These are phyloP conservation scores for Colletotrichum australisinense DNA, from an alignment of 2,329 filamentous ascomycete species.

Conservation along the genomic window DNA sequence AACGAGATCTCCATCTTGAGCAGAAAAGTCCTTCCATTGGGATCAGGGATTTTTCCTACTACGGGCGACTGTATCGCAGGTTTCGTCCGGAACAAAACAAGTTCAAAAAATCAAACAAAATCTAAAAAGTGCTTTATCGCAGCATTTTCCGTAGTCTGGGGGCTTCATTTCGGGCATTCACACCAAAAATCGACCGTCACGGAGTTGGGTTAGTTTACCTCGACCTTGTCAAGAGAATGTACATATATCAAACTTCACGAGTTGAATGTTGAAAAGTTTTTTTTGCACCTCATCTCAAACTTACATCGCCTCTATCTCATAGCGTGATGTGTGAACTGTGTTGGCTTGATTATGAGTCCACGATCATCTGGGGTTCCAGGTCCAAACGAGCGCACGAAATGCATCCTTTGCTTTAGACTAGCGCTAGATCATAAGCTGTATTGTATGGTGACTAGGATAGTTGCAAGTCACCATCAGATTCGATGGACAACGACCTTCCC, in stretches of 20 bases:
- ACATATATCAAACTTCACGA: constrained; percentile 20
- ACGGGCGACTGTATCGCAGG: constrained; percentile 8
- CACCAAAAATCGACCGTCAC: background rate
- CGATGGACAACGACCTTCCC: too few relatives aligned
- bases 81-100: constrained; percentile 3
- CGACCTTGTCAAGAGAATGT: constrained; percentile 16
- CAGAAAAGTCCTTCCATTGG: constrained; percentile 16
- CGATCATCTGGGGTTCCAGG: too few relatives aligned
- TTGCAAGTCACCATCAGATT: too few relatives aligned
- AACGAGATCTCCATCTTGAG: constrained; percentile 1
- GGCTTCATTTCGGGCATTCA: background rate
- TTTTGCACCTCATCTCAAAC: background rate
- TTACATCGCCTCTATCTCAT: too few relatives aligned
- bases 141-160: background rate
- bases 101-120: background rate
- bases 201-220: constrained; percentile 7
- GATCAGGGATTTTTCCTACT: constrained; percentile 20
- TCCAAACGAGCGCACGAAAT: too few relatives aligned
- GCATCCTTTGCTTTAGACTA: too few relatives aligned
- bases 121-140: constrained; percentile 13
- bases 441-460: too few relatives aligned
- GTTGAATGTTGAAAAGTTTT: constrained; percentile 27
- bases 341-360: too few relatives aligned
- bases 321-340: too few relatives aligned
- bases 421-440: too few relatives aligned